phyloP scores from a whole-genome alignment of 116 monocot genomes.

The Dioscorea cayenensis region DNA sequence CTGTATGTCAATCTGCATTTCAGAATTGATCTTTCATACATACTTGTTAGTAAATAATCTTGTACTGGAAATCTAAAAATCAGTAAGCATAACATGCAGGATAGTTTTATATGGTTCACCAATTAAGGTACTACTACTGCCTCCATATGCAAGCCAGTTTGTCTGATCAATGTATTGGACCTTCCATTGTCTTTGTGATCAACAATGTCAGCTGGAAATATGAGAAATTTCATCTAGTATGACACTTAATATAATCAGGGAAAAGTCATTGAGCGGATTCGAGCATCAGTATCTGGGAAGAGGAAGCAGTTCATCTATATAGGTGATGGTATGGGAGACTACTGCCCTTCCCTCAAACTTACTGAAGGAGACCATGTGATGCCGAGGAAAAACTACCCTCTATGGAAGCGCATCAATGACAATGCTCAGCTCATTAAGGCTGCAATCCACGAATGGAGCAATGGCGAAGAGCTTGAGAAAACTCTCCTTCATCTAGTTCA shows the following conservation, averaged over 20 bases:
- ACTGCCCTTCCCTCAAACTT: conserved; percentile 38
- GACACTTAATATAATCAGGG: neutral
- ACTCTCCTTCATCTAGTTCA: conserved; percentile 2
- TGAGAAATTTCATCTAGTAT: too few relatives aligned
- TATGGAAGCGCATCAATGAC: conserved; percentile 35
- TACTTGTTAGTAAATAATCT: too few relatives aligned
- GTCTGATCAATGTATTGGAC: too few relatives aligned
- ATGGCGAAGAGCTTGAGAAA: conserved; percentile 37
- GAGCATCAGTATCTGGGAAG: neutral
- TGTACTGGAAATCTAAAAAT: too few relatives aligned
- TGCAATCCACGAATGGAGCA: conserved; percentile 33
- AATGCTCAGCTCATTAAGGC: conserved; percentile 18
- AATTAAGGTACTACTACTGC: too few relatives aligned
- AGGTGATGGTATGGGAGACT: conserved; percentile 53
- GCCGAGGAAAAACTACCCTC: conserved; percentile 39
- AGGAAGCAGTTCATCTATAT: conserved; percentile 35
- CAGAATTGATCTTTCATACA: too few relatives aligned
- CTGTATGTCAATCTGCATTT: too few relatives aligned
- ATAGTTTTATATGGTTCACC: too few relatives aligned
- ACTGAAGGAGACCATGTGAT: conserved; percentile 31
- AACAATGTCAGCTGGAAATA: neutral
- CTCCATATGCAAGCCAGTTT: too few relatives aligned
- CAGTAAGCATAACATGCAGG: too few relatives aligned
- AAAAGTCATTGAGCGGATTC: conserved; percentile 13
- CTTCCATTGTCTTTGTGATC: too few relatives aligned